A percentile compares a stretch with the other conserved stretches of the same genome.
These are phyloP conservation scores for Oryza rufipogon DNA, from an alignment of 176 grass and related monocot species.

Conservation along the genomic window DNA sequence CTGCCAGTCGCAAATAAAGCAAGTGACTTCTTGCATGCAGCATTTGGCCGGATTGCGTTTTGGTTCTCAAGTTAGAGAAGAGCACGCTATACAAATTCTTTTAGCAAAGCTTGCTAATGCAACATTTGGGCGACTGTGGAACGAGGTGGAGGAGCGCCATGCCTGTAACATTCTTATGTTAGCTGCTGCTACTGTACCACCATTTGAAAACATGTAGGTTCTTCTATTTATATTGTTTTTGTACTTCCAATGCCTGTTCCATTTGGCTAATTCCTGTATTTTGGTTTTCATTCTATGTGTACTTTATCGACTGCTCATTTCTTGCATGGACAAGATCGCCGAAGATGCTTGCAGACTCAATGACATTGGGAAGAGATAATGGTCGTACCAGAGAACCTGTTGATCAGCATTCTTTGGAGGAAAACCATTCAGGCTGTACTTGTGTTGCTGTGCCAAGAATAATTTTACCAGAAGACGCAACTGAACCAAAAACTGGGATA, in stretches of 20 bases:
- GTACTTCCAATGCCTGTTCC: neutral
- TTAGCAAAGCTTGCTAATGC: slow-evolving; percentile 66
- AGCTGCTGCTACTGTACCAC: slow-evolving; percentile 66
- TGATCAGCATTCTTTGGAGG: slow-evolving; percentile 41
- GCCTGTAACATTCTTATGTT: slow-evolving; percentile 70
- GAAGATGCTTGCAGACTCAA: slow-evolving; percentile 70
- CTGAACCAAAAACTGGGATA: slow-evolving; percentile 86
- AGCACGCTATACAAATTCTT: slow-evolving; percentile 56
- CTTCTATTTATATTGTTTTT: slow-evolving; percentile 12
- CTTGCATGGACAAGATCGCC: slow-evolving; percentile 56
- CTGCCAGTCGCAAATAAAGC: slow-evolving; percentile 64
- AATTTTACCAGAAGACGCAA: slow-evolving; percentile 57
- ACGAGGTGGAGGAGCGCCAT: slow-evolving; percentile 53
- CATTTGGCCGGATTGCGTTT: slow-evolving; percentile 52
- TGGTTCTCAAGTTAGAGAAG: slow-evolving; percentile 55
- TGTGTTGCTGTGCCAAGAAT: slow-evolving; percentile 63
- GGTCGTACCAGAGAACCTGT: slow-evolving; percentile 33
- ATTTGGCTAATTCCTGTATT: neutral
- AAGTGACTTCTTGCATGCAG: slow-evolving; percentile 47
- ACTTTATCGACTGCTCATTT: slow-evolving; percentile 31
- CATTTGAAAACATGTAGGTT: slow-evolving; percentile 82
- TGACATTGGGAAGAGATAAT: slow-evolving; percentile 52
- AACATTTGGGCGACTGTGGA: slow-evolving; percentile 59
- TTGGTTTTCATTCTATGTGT: slow-evolving; percentile 23
- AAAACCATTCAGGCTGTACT: slow-evolving; percentile 54